Evolutionary conservation across 1,139 yeast genomes (phyloP), one percentile per base, ranked within the genome.

Genomic region (Yarrowia galli): DNA sequence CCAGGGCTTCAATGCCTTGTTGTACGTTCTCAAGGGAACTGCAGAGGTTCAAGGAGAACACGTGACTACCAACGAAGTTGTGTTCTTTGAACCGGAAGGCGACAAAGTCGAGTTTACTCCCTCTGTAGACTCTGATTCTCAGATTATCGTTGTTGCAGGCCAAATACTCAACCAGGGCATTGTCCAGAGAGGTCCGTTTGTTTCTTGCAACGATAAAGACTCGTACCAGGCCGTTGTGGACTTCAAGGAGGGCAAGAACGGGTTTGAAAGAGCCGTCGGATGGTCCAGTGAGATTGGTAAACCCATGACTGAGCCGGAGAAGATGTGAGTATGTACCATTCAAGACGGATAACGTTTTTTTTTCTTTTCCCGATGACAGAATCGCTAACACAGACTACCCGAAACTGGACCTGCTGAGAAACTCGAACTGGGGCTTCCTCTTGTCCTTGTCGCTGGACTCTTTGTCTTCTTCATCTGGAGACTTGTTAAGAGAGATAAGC

Each of bases 181-280:
- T 67, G 91, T 91, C 49, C 97, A 92, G 76, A 90, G 92, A 83
- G 98, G 98, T 16, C 97, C 97, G 20, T 92, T 91, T 76, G 96
- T 89, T n/a, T 96, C 91, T 70, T 85, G 88, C 12, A 80, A 88
- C 25, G 81, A 82, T 69, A 87, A 84, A 65, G 85, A 85, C 73
- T 88, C 91, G 70, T 83, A 84, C 72, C 80, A 89, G 74, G 96
- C 92, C 0, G 87, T 89, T 74, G 74, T 80, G 76, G 95, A 89
- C 76, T 92, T 89, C 76, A 91, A 88, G 75, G 77, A 79, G 68
- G 89, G 86, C 56, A 76, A 80, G 51, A 89, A 90, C 75, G 96
- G 96, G 0, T 92, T 92, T 75, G 96, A 88, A 75, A 83, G 86
- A 64, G 85, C 91, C 58, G 82, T 79, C 68, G 82, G 85, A 43